These are phyloP conservation scores for Pleodorina starrii DNA, from an alignment of 139 green algal genomes.

Conservation along the genomic window DNA sequence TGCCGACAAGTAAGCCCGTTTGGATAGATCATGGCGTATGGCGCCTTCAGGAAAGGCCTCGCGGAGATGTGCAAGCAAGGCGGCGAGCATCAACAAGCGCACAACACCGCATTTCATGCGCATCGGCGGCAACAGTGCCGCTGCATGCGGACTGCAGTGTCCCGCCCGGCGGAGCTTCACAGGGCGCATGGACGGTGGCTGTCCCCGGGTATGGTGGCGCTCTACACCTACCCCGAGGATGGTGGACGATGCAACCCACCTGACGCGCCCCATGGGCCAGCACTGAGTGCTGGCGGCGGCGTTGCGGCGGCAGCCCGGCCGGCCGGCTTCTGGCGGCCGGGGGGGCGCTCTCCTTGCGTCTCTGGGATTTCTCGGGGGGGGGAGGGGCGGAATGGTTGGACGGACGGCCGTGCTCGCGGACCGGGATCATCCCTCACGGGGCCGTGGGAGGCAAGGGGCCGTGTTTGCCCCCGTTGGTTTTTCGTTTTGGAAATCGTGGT, in stretches of 20 bases:
- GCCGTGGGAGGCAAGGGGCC: too few relatives aligned
- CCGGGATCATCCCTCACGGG: too few relatives aligned
- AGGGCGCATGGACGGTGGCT: conserved; percentile 10
- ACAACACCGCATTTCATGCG: background rate
- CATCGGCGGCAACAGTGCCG: conserved; percentile 11
- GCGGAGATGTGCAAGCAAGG: background rate
- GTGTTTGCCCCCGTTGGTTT: too few relatives aligned
- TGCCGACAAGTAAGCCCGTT: background rate
- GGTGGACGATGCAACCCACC: background rate
- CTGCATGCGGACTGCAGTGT: background rate
- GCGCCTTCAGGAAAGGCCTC: background rate
- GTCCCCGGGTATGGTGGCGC: background rate
- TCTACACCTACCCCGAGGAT: background rate
- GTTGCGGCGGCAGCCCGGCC: too few relatives aligned
- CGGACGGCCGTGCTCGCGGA: too few relatives aligned
- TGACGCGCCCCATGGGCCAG: background rate
- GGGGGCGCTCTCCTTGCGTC: too few relatives aligned
- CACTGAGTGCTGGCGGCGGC: too few relatives aligned
- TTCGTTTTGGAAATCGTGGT: too few relatives aligned
- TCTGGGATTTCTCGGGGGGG: too few relatives aligned
- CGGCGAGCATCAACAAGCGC: background rate
- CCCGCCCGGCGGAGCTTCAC: background rate
- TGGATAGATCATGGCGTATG: background rate
- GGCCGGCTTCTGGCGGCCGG: too few relatives aligned
- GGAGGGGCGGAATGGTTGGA: too few relatives aligned